These are phyloP conservation scores for Aspergillus eucalypticola DNA, from an alignment of 2,329 filamentous ascomycete species.

Conservation along the genomic window DNA sequence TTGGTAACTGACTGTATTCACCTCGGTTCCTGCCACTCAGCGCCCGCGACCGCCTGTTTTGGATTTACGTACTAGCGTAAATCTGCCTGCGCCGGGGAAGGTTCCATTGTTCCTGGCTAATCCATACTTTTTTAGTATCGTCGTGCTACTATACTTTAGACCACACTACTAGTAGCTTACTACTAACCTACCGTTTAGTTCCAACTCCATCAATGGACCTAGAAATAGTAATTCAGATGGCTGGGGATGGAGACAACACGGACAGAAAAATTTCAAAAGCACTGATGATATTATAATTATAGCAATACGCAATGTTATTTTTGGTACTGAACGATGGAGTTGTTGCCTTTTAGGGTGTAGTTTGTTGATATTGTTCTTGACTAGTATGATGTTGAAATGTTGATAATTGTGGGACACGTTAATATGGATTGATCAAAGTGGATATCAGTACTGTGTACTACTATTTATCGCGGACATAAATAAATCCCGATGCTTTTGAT, in stretches of 20 bases:
- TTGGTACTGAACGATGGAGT: not conserved
- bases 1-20: constrained; percentile 21
- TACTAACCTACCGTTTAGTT: not conserved
- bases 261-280: not conserved
- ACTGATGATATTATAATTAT: not conserved
- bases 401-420: too few species aligned
- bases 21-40: not conserved
- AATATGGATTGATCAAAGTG: too few species aligned
- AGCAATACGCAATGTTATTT: not conserved
- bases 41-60: not conserved
- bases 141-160: not conserved
- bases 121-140: not conserved
- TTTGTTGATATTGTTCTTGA: too few species aligned
- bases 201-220: not conserved
- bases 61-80: constrained; percentile 1
- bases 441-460: too few species aligned
- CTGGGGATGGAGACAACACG: not conserved
- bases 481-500: too few species aligned
- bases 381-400: not conserved
- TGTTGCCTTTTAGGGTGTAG: not conserved
- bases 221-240: not conserved
- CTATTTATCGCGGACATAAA: too few species aligned
- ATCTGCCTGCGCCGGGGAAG: not conserved
- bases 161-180: too few species aligned
- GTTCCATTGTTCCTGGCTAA: constrained; percentile 6